Evolutionary conservation across 176 grass and related monocot species (phyloP), one percentile per base, ranked within the genome.

Genomic region (Saccharum officinarum): DNA sequence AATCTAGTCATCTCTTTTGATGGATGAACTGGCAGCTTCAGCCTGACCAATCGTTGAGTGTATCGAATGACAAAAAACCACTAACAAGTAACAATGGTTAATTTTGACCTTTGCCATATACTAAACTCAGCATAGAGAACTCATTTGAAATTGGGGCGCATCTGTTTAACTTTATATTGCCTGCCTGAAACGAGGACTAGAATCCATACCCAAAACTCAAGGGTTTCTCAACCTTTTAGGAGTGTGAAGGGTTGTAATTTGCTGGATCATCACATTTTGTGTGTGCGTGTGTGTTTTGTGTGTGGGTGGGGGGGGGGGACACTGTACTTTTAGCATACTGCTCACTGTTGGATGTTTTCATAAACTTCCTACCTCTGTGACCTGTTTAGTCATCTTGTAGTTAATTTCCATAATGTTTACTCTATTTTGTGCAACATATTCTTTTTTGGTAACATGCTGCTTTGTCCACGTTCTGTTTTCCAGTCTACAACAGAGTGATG

Each of bases 401-500:
- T 50, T 30, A 69, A 70, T 49, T 69, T 49, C 1, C 8, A 9
- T 18, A 41, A 41, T 77, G 11, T 71, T 71, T 46, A 15, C 62
- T 87, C 47, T 76, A 7, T 8, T 71, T 34, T 71, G 25, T 6
- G 11, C 26, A 41, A 20, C 28, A 23, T 47, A 62, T 86, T 37
- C 4, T 64, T 73, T 60, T 36, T 6, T 28, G 13, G 38, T 91
- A 50, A 91, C 64, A 3, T 38, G 7, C 75, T 82, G 8, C 42
- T 62, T 55, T 67, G 17, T 39, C 76, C 6, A 55, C 73, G 7
- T 85, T 82, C 72, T 46, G 7, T 71, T 84, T 65, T 87, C 54
- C 89, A 97, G 94, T 33, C 50, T 97, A 59, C 94, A 97, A 73
- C 94, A 97, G 87, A 97, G 94, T 81, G 94, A 97, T 3, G 94